Evolutionary conservation across 257 asterid species (phyloP), one percentile per base, ranked within the genome.

Genomic region (Solanum microdontum): DNA sequence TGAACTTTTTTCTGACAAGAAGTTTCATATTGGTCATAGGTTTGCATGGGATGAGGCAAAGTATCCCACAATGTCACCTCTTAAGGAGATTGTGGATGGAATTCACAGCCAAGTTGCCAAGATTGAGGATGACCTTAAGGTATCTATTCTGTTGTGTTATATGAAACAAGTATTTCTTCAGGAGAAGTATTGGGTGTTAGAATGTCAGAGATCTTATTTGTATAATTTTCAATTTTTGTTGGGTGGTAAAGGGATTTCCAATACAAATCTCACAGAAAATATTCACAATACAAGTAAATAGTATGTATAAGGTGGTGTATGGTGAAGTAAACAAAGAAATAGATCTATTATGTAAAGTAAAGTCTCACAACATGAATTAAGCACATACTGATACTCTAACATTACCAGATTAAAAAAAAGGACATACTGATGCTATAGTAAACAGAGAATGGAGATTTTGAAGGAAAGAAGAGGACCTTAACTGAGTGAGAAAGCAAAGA

Each of bases 111-210:
- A 93, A 66, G 91, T 96, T 26, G 94, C 98, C 72, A 94, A 90
- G 91, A 95, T 96, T 89, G 99, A 96, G 91, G 98, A 96, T 93
- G 99, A 96, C 88, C 94, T 96, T 86, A 96, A 96, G 99, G 99
- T 96, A 91, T 11, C 37, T 80, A 80, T 45, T 45, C 5, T 26
- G 39, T 17, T 45, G 39, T 45, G 37, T 79, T 40, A 14, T 15
- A 10, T 80, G 68, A 45, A 43, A 45, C 39, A 26, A 43, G 17
- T 26, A 26, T 77, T 40, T 77, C 0, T 21, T 24, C 64, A 43
- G 37, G 84, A 79, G 84, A 32, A 79, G 24, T 79, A 79, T 43
- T 28, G 85, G 28, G 40, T 48, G 2, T 48, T 9, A 17, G 28
- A 30, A 48, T 82, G 40, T 28, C 15, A 13, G 69, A 82, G 69